Evolutionary conservation across 352 stramenopile genomes (phyloP).

Genomic region (Globisporangium alternatum): DNA sequence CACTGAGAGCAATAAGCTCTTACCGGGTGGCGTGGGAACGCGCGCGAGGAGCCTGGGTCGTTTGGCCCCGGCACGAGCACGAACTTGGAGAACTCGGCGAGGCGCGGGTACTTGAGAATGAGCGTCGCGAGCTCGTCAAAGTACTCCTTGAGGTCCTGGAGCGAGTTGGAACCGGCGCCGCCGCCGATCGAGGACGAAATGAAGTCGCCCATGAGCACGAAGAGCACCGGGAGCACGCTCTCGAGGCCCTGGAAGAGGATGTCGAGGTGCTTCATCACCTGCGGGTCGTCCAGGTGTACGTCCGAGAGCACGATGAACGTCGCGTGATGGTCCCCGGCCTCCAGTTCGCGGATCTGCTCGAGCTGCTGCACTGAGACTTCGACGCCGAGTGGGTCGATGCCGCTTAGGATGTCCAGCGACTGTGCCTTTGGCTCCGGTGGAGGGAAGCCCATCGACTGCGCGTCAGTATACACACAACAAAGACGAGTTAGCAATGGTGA

Average conservation of each 20-base stretch:
- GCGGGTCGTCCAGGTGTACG: conserved; percentile 91
- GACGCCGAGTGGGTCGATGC: conserved; percentile 79
- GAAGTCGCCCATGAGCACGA: conserved; percentile 95
- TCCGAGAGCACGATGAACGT: conserved; percentile 94
- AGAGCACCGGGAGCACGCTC: conserved; percentile 71
- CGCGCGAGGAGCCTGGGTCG: conserved; percentile 81
- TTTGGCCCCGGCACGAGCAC: conserved; percentile 91
- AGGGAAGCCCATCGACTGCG: conserved; percentile 87
- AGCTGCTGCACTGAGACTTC: conserved; percentile 79
- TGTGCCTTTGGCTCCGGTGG: conserved; percentile 82
- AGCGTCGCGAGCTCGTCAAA: conserved; percentile 89
- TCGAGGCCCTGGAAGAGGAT: conserved; percentile 88
- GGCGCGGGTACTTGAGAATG: conserved; percentile 83
- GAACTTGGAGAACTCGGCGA: conserved; percentile 86
- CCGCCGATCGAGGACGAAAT: conserved; percentile 76
- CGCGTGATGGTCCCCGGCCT: conserved; percentile 77
- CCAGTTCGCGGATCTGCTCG: conserved; percentile 74
- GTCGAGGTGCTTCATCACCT: conserved; percentile 88
- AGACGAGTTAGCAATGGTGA: neutral
- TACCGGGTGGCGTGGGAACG: conserved; percentile 82
- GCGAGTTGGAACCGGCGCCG: conserved; percentile 54
- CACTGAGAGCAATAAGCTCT: neutral
- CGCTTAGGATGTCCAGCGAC: conserved; percentile 70
- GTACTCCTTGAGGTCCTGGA: conserved; percentile 83
- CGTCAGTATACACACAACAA: neutral